Evolutionary conservation across 129 eudicot genomes (phyloP).

Genomic region (Flaveria bidentis): DNA sequence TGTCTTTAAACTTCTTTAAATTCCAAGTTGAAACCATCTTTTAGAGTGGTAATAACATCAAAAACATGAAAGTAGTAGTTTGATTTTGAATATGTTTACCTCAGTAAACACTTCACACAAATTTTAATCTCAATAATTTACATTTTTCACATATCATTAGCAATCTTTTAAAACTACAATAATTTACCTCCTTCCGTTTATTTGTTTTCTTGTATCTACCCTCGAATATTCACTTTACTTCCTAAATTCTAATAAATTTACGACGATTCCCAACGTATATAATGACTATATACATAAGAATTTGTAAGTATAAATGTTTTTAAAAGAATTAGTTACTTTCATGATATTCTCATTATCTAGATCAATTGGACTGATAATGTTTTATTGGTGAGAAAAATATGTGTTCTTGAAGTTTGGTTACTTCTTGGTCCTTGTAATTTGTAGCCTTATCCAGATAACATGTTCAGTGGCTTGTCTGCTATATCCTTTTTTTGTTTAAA

Average conservation of each 20-base stretch:
- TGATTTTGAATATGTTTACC: background rate
- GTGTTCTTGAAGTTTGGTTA: constrained; percentile 31
- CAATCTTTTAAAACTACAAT: background rate
- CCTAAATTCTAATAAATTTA: too few relatives aligned
- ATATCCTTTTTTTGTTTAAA: constrained; percentile 29
- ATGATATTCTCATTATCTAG: background rate
- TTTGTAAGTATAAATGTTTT: too few relatives aligned
- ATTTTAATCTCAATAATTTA: background rate
- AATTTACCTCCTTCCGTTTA: too few relatives aligned
- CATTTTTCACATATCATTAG: too few relatives aligned
- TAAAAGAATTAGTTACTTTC: too few relatives aligned
- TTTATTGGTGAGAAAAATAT: constrained; percentile 25
- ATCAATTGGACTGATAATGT: constrained; percentile 20
- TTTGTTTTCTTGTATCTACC: too few relatives aligned
- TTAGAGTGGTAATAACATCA: background rate
- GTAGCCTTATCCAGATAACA: constrained; percentile 51
- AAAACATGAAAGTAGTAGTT: background rate
- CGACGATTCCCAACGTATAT: too few relatives aligned
- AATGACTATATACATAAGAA: too few relatives aligned
- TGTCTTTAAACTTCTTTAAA: constrained; percentile 12
- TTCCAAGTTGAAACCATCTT: background rate
- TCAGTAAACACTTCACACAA: background rate
- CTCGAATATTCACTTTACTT: too few relatives aligned
- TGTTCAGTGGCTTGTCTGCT: constrained; percentile 37
- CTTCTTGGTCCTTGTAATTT: constrained; percentile 41